Base-by-base conservation (phyloP, 257 asterid genomes). In the Solanum peruvianum region DNA sequence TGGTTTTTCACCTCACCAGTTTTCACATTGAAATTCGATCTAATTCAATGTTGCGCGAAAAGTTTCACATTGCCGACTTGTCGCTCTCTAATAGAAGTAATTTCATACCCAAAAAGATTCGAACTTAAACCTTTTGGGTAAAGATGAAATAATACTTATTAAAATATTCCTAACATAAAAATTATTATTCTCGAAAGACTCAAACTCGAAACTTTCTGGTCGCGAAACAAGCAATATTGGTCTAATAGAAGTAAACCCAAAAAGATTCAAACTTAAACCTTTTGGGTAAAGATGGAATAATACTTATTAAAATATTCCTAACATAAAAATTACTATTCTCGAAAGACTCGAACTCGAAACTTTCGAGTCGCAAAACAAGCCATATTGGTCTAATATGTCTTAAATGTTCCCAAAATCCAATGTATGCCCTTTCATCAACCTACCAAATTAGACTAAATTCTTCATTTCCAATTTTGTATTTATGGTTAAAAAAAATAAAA, bases 11-110 rank as follows among this genome's bases (percentile, higher is more conserved):
- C 62, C 11, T 0, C 23, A 52, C 10, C 11, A 18, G 0, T 52
- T 2, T 52, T 52, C 9, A 52, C 58, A 49, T 47, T 47, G 20
- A 47, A 15, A 20, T 15, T 1, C 23, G 4, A 18, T 2, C 0
- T 6, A 52, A 16, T 2, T 52, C 0, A 9, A 52, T 18, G 6
- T 52, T 52, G 23, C 0, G 1, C 0, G 0, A 0, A 0, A 52
- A 52, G 1, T 18, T 0, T 52, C 0, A 52, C 10, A 52, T 16
- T 16, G 23, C 18, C 0, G 1, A 52, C 23, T 52, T 52, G 4
- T 6, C n/a, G 11, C 4, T 52, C 11, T 23, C 62, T 16, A 52
- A 18, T 21, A 52, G 7, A 52, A 16, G 62, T 1, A 0, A 52
- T 18, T 52, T 2, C 10, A 18, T 6, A 16, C 0, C 60, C 1